Evolutionary conservation across 225 moss, liverwort and hornwort species (phyloP).

Genomic region (Pleurozium schreberi): DNA sequence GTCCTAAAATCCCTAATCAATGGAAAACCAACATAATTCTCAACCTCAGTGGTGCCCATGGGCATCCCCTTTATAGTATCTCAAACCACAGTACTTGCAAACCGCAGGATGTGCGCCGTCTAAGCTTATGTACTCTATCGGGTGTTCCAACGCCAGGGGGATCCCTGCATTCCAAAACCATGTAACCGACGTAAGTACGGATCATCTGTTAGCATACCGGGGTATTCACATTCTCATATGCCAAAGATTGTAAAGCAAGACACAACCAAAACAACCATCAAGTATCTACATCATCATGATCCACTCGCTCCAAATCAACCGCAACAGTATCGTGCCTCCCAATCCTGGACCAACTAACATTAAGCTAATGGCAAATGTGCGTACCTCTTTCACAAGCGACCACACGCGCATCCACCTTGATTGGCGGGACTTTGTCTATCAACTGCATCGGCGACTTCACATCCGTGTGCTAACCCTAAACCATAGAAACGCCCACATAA

Average conservation of each 20-base stretch:
- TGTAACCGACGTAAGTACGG: background rate
- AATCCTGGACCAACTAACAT: background rate
- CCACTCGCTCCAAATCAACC: background rate
- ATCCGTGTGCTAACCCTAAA: slow-evolving; percentile 34
- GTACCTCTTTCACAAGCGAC: slow-evolving; percentile 87
- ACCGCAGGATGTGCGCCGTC: slow-evolving; percentile 27
- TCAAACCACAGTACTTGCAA: slow-evolving; percentile 30
- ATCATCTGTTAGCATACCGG: background rate
- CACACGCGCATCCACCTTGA: slow-evolving; percentile 57
- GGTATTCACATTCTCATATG: background rate
- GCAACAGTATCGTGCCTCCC: background rate
- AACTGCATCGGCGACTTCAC: slow-evolving; percentile 77
- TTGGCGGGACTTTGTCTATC: slow-evolving; percentile 60
- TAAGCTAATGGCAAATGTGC: background rate
- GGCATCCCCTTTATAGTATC: slow-evolving; percentile 27
- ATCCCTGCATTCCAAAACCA: slow-evolving; percentile 17
- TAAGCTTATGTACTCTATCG: slow-evolving; percentile 75
- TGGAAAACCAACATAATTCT: background rate
- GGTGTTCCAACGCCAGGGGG: slow-evolving; percentile 78
- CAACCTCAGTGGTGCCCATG: slow-evolving; percentile 25
- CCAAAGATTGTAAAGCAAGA: background rate
- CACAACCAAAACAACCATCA: background rate
- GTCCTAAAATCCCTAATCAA: background rate
- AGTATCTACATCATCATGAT: background rate
- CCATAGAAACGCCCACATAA: background rate